Percentiles rank a stretch among this genome's conserved stretches.
These are phyloP conservation scores for Trypanosoma grayi DNA, from an alignment of 208 protist species.

Conservation along the genomic window DNA sequence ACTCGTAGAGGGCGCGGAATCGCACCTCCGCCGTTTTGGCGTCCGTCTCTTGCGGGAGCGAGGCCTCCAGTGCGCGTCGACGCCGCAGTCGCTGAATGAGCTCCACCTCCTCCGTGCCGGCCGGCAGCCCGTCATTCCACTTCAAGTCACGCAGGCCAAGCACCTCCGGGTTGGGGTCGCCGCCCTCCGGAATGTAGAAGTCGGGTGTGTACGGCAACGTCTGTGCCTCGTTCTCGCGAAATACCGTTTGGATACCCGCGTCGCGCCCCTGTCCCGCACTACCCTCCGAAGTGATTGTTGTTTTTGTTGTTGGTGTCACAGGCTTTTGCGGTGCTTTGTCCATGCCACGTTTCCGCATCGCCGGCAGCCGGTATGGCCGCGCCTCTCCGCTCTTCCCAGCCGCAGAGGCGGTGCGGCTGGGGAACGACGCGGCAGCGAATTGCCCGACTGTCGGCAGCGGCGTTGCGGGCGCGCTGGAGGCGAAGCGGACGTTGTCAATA, in stretches of 20 bases:
- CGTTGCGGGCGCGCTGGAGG: constrained; percentile 17
- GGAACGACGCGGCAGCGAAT: constrained; percentile 26
- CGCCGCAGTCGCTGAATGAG: constrained; percentile 87
- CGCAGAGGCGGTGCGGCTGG: constrained; percentile 22
- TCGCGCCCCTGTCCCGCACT: constrained; percentile 16
- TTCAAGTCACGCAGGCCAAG: constrained; percentile 65
- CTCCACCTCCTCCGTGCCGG: constrained; percentile 78
- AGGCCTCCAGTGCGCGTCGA: constrained; percentile 72
- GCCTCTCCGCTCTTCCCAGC: background rate
- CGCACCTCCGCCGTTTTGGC: constrained; percentile 46
- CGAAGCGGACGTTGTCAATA: constrained; percentile 25
- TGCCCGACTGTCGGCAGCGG: background rate
- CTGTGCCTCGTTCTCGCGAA: constrained; percentile 86
- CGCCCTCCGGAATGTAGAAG: constrained; percentile 72
- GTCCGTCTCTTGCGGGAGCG: constrained; percentile 51
- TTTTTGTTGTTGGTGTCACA: background rate
- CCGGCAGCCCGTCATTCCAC: constrained; percentile 64
- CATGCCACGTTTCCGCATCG: background rate
- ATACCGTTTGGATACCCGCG: constrained; percentile 59
- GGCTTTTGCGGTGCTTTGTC: background rate
- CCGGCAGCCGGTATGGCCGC: constrained; percentile 22
- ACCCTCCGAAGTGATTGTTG: background rate
- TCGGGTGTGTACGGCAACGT: constrained; percentile 89
- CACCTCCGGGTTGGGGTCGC: constrained; percentile 65
- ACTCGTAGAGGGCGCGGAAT: constrained; percentile 52